Evolutionary conservation across 176 grass and related monocot genomes (phyloP).

Genomic region (Oryza longistaminata): DNA sequence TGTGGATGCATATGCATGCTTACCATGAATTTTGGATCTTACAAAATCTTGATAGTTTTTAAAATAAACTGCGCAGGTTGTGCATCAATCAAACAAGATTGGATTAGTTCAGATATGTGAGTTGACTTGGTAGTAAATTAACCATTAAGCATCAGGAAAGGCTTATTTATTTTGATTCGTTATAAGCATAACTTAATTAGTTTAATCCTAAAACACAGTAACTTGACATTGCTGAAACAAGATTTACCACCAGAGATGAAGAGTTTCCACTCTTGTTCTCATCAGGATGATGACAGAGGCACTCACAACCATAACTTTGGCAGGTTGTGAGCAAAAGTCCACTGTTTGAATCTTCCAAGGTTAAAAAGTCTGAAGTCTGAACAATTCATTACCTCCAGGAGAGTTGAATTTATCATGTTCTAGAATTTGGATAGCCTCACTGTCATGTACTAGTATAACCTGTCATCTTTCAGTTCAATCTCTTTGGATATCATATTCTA

Average conservation of each 20-base stretch:
- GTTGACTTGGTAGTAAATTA: not conserved
- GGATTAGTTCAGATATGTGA: not conserved
- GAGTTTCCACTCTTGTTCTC: not conserved
- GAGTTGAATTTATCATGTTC: not conserved
- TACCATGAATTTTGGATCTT: not conserved
- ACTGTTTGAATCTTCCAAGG: not conserved
- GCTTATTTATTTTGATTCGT: not conserved
- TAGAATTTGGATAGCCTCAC: not conserved
- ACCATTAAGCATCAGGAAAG: not conserved
- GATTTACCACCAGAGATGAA: not conserved
- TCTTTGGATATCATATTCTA: too few species aligned
- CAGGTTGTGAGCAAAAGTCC: constrained; percentile 19
- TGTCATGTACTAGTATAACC: too few species aligned
- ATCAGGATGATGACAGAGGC: not conserved
- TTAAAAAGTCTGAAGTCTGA: not conserved
- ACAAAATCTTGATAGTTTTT: not conserved
- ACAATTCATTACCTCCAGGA: not conserved
- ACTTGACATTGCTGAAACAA: not conserved
- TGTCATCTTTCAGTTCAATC: too few species aligned
- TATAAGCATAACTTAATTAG: not conserved
- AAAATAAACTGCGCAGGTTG: not conserved
- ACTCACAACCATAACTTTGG: not conserved
- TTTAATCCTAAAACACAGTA: not conserved
- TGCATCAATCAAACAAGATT: not conserved
- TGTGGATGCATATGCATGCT: not conserved